Evolutionary conservation across 2,329 filamentous ascomycete species (phyloP).

Genomic region (Didymosphaeria variabile): DNA sequence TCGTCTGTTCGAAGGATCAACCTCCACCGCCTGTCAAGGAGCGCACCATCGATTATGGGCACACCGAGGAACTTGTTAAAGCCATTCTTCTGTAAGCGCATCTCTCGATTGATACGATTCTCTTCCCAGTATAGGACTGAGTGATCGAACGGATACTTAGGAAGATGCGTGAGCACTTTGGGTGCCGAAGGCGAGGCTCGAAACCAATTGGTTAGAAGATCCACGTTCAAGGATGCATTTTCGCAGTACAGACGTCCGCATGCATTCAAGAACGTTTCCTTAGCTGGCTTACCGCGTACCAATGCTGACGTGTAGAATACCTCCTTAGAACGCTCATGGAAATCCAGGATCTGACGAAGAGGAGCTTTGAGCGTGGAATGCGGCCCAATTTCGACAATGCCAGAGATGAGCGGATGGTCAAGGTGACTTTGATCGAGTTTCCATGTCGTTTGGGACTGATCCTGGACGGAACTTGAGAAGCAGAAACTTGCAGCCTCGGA

Average conservation of each 20-base stretch:
- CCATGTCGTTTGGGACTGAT: background rate
- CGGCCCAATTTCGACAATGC: background rate
- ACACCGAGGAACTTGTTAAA: background rate
- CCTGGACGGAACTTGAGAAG: background rate
- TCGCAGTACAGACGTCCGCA: background rate
- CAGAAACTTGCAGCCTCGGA: background rate
- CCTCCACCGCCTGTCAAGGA: conserved; percentile 22
- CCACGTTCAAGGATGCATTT: background rate
- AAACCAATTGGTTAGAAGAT: too few species aligned
- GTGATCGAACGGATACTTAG: background rate
- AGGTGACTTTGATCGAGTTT: conserved; percentile 3
- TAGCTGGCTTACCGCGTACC: background rate
- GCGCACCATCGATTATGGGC: too few species aligned
- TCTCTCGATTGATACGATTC: background rate
- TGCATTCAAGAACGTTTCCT: background rate
- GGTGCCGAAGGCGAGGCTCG: too few species aligned
- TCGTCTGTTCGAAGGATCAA: conserved; percentile 27
- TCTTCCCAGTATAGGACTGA: background rate
- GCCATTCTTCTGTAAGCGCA: background rate
- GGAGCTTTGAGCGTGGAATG: background rate
- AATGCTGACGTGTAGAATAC: background rate
- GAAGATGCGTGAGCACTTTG: background rate
- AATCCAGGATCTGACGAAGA: background rate
- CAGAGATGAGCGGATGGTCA: too few species aligned
- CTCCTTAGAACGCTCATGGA: background rate